A percentile compares a stretch with the other conserved stretches of the same genome.
Evolutionary conservation across 306 rosid species (phyloP).

Genomic region (Dalbergia cochinchinensis): DNA sequence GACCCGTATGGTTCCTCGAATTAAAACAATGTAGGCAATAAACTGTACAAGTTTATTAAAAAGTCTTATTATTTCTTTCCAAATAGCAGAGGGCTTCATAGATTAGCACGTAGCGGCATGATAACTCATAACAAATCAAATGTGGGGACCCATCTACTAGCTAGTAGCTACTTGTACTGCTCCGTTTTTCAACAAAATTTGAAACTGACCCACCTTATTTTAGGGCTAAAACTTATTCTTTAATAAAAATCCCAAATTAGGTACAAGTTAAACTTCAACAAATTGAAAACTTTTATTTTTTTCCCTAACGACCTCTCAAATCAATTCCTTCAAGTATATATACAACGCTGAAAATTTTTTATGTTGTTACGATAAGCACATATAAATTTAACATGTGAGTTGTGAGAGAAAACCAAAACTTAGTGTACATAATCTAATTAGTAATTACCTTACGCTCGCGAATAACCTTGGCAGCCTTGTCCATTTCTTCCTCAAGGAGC

Average conservation of each 20-base stretch:
- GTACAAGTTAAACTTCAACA: background rate
- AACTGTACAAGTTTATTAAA: background rate
- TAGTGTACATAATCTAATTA: background rate
- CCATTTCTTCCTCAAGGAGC: conserved; percentile 72
- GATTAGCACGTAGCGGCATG: background rate
- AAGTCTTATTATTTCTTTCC: background rate
- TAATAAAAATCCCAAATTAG: background rate
- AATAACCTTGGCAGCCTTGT: conserved; percentile 59
- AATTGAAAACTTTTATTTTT: background rate
- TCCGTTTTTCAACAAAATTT: background rate
- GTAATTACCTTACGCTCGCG: conserved; percentile 71
- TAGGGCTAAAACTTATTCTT: background rate
- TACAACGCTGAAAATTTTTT: background rate
- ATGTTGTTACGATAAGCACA: background rate
- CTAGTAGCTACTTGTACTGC: background rate
- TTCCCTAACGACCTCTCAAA: background rate
- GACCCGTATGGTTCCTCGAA: background rate
- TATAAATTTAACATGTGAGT: background rate
- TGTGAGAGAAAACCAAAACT: conserved; percentile 21
- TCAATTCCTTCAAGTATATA: background rate
- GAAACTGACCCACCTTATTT: background rate
- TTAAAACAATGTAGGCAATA: background rate
- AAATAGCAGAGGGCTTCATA: conserved; percentile 4
- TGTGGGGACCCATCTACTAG: background rate
- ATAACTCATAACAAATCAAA: background rate